Percentiles rank a stretch among this genome's conserved stretches.
phyloP scores from a whole-genome alignment of 2,329 filamentous ascomycete species.

The Sporothrix dimorphospora region DNA sequence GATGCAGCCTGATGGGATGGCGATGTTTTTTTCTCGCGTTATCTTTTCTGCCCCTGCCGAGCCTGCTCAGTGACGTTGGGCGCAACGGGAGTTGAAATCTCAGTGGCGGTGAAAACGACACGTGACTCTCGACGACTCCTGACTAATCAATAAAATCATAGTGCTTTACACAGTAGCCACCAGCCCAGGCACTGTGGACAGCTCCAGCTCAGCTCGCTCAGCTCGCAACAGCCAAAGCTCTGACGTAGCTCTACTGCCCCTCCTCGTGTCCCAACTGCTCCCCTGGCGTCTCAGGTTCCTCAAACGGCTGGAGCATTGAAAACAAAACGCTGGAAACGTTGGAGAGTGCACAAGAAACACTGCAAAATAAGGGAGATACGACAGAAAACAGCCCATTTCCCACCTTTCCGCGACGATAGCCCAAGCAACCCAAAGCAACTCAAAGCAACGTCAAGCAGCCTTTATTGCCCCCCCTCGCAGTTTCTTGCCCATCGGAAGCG shows the following conservation, averaged over 20 bases:
- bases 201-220: not conserved
- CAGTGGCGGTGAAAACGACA: not conserved
- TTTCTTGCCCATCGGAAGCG: not conserved
- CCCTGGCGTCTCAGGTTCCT: constrained; percentile 7
- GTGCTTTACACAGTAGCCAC: not conserved
- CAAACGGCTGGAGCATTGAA: not conserved
- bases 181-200: not conserved
- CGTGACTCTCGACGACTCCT: not conserved
- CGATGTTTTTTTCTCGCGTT: constrained; percentile 3
- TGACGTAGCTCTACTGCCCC: constrained; percentile 12
- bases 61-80: constrained; percentile 9
- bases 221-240: not conserved
- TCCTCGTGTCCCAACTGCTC: not conserved
- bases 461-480: not conserved
- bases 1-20: constrained; percentile 7
- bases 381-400: constrained; percentile 23
- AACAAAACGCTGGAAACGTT: not conserved
- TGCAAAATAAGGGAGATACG: not conserved
- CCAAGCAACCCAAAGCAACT: not conserved
- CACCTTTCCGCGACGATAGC: constrained; percentile 18
- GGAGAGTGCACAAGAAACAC: not conserved
- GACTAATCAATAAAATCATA: not conserved
- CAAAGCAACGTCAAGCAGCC: not conserved
- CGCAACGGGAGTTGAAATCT: not conserved
- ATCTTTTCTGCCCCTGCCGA: constrained; percentile 8